Percentiles rank a stretch among this genome's conserved stretches.
These are phyloP conservation scores for Rhinocladiella mackenziei DNA, from an alignment of 2,329 filamentous ascomycete species.

Conservation along the genomic window DNA sequence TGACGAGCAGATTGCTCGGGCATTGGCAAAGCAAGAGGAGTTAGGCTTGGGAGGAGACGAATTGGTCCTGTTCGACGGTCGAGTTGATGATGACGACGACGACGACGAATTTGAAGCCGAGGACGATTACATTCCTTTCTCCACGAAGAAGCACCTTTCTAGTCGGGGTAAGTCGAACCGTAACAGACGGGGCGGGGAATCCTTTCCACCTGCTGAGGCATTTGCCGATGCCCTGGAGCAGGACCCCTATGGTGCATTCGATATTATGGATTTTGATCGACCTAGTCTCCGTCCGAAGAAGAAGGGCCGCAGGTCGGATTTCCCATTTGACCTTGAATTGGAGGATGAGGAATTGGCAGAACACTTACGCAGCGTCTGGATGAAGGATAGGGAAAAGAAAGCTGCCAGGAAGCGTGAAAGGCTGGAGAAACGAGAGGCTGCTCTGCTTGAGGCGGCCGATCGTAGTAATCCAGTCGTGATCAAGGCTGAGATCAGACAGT, in stretches of 20 bases:
- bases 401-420: conserved; percentile 65
- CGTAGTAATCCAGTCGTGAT: conserved; percentile 59
- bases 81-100: conserved; percentile 40
- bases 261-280: conserved; percentile 78
- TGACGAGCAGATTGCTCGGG: conserved; percentile 60
- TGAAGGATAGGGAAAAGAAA: conserved; percentile 68
- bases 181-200: conserved; percentile 31
- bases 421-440: conserved; percentile 63
- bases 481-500: conserved; percentile 59
- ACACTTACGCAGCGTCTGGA: conserved; percentile 57
- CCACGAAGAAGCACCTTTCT: conserved; percentile 24
- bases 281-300: conserved; percentile 63
- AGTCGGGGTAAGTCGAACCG: conserved; percentile 27
- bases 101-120: conserved; percentile 25
- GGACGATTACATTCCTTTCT: conserved; percentile 27
- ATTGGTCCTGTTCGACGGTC: conserved; percentile 53
- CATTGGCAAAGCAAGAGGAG: conserved; percentile 60
- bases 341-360: conserved; percentile 63
- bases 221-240: conserved; percentile 57
- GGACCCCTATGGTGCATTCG: conserved; percentile 65
- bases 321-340: conserved; percentile 51
- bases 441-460: conserved; percentile 57
- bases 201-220: conserved; percentile 53
- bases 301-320: conserved; percentile 57
- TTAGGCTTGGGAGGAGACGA: conserved; percentile 60